These are phyloP conservation scores for Mucuna pruriens DNA, from an alignment of 306 rosid species.

Conservation along the genomic window DNA sequence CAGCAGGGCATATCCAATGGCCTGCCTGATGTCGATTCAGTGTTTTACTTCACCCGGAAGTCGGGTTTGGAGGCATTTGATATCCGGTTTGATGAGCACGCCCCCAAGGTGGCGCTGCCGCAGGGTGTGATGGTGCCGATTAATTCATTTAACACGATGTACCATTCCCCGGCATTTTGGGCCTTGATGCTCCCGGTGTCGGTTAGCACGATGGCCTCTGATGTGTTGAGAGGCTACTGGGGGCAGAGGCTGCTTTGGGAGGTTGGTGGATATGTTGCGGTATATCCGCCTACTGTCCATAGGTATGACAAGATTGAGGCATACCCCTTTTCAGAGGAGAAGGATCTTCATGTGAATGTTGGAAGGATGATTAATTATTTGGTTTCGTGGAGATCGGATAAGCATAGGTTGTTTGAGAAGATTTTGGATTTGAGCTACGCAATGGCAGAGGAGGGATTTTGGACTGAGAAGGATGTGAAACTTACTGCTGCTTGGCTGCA, in stretches of 20 bases:
- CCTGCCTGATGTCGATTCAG: conserved; percentile 95
- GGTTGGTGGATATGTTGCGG: conserved; percentile 84
- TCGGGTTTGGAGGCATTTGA: conserved; percentile 81
- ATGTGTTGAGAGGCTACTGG: conserved; percentile 98
- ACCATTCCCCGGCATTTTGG: conserved; percentile 93
- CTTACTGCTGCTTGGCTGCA: conserved; percentile 98
- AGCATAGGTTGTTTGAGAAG: conserved; percentile 84
- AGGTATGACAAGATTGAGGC: conserved; percentile 81
- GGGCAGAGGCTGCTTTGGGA: conserved; percentile 99
- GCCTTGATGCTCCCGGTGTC: conserved; percentile 99
- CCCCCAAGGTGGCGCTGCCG: conserved; percentile 91
- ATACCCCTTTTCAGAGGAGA: conserved; percentile 93
- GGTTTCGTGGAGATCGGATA: conserved; percentile 78
- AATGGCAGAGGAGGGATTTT: conserved; percentile 93
- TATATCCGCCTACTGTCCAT: conserved; percentile 92
- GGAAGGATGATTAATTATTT: conserved; percentile 80
- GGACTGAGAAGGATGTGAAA: conserved; percentile 91
- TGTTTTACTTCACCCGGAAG: conserved; percentile 91
- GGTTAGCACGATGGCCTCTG: conserved; percentile 93
- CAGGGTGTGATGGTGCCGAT: conserved; percentile 92
- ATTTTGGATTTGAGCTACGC: conserved; percentile 81
- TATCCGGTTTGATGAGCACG: conserved; percentile 78
- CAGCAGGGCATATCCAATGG: conserved; percentile 96
- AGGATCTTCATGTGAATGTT: conserved; percentile 94
- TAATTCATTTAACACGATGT: conserved; percentile 88